Evolutionary conservation across 345 rosid genomes (phyloP).

Genomic region (Anacardium occidentale): DNA sequence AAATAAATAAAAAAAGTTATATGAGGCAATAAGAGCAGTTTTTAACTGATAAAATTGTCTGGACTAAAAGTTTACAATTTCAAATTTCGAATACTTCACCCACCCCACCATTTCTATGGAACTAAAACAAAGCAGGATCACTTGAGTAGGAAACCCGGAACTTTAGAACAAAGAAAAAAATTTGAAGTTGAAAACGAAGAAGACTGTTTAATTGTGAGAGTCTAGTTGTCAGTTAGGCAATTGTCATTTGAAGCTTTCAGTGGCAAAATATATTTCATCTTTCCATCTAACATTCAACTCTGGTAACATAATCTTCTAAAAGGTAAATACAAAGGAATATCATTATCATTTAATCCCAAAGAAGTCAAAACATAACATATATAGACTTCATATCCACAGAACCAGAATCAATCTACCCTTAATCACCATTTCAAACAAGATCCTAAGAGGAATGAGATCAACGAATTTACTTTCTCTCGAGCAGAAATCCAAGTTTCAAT

Average conservation of each 20-base stretch:
- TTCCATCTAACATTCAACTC: neutral
- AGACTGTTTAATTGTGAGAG: neutral
- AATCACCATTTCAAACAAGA: neutral
- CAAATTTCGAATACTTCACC: neutral
- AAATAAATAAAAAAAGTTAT: neutral
- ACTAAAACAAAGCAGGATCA: neutral
- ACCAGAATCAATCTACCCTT: neutral
- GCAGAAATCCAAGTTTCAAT: constrained; percentile 3
- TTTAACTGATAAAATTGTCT: neutral
- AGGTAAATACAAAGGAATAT: neutral
- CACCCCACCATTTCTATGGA: neutral
- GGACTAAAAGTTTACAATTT: neutral
- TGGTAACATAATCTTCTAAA: neutral
- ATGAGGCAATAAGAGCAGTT: neutral
- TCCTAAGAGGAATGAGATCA: constrained; percentile 9
- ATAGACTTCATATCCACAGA: neutral
- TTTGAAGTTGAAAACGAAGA: neutral
- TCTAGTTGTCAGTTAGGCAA: neutral
- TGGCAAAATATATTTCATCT: neutral
- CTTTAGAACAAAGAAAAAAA: constrained; percentile 1
- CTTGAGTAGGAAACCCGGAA: neutral
- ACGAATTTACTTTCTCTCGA: neutral
- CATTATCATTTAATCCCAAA: neutral
- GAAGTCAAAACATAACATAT: neutral
- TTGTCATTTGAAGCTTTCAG: neutral